These are phyloP conservation scores for Blastocrithidia nonstop DNA, from an alignment of 208 protist genomes.

Conservation along the genomic window DNA sequence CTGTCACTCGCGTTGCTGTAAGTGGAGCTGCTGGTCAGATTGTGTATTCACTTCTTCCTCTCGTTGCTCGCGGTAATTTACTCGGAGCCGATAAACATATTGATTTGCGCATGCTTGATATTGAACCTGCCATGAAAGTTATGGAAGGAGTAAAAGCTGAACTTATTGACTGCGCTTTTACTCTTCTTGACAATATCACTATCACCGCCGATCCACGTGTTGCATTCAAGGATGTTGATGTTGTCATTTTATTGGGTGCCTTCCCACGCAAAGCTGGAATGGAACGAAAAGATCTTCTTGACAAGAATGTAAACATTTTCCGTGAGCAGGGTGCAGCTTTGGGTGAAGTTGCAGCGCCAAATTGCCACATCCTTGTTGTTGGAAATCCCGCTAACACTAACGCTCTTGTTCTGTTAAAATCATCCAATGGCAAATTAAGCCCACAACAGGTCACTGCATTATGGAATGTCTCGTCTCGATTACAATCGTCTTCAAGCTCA, in stretches of 20 bases:
- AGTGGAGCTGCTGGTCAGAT: constrained; percentile 96
- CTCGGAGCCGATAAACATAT: constrained; percentile 80
- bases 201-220: constrained; percentile 53
- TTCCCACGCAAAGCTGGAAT: constrained; percentile 87
- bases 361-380: constrained; percentile 84
- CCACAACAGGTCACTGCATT: constrained; percentile 89
- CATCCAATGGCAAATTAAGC: constrained; percentile 44
- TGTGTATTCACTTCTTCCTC: constrained; percentile 86
- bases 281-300: constrained; percentile 93
- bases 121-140: constrained; percentile 41
- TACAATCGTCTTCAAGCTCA: too few species aligned
- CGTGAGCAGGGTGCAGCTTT: constrained; percentile 82
- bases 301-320: constrained; percentile 94
- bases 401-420: constrained; percentile 83
- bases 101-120: constrained; percentile 87
- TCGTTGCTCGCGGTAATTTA: constrained; percentile 87
- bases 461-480: too few species aligned
- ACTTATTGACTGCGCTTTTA: constrained; percentile 88
- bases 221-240: constrained; percentile 76
- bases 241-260: constrained; percentile 77
- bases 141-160: constrained; percentile 87
- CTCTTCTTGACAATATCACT: constrained; percentile 69
- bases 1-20: constrained; percentile 52
- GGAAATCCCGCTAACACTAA: constrained; percentile 99
- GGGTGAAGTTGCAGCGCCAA: constrained; percentile 57